Evolutionary conservation across 2,329 filamentous ascomycete species (phyloP).

Genomic region (Stagonosporopsis tanaceti): DNA sequence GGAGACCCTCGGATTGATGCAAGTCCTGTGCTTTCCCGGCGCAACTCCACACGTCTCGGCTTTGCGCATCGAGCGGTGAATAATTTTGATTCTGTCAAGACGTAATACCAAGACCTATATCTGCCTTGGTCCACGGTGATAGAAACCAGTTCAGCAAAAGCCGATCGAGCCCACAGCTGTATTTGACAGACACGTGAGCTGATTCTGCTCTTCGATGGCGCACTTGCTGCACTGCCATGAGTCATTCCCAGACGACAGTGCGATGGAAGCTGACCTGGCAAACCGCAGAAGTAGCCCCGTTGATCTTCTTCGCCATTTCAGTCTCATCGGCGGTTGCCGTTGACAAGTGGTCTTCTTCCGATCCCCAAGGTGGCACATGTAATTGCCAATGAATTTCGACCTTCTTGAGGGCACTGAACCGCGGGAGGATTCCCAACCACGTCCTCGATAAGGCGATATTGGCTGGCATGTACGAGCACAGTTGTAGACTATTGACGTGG

Average conservation of each 20-base stretch:
- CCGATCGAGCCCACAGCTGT: background rate
- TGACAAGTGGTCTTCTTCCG: constrained; percentile 10
- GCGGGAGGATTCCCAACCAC: constrained; percentile 7
- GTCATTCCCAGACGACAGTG: constrained; percentile 1
- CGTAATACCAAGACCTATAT: background rate
- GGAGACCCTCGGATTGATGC: background rate
- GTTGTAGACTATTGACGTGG: background rate
- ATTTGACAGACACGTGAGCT: background rate
- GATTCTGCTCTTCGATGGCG: background rate
- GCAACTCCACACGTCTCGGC: constrained; percentile 6
- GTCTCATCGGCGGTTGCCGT: constrained; percentile 3
- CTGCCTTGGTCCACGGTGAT: no score
- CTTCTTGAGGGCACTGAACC: constrained; percentile 2
- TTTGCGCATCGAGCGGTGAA: constrained; percentile 4
- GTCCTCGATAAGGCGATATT: constrained; percentile 2
- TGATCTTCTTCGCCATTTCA: constrained; percentile 2
- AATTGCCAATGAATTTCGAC: constrained; percentile 9
- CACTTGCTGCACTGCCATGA: background rate
- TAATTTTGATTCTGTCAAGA: background rate
- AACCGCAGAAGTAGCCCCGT: background rate
- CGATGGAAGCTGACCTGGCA: constrained; percentile 9
- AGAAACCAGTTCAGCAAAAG: background rate
- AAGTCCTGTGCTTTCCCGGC: background rate
- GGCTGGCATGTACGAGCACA: constrained; percentile 8
- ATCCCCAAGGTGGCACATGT: constrained; percentile 4